Evolutionary conservation across 352 stramenopile genomes (phyloP).

Genomic region (Phytophthora sansomeana): DNA sequence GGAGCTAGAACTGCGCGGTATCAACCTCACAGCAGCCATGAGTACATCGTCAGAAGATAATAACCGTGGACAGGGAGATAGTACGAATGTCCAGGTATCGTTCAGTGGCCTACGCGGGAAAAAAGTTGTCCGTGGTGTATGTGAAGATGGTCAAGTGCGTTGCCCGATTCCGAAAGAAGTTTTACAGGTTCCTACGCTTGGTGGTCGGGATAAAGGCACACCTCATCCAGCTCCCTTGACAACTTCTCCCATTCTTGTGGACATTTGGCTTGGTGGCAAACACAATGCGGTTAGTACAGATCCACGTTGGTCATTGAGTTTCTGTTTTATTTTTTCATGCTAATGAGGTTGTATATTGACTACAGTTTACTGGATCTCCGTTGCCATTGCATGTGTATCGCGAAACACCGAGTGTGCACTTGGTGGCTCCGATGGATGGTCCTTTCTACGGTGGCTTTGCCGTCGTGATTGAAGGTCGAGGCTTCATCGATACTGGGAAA

Average conservation of each 20-base stretch:
- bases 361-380: slow-evolving; percentile 65
- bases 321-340: not conserved
- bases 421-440: slow-evolving; percentile 71
- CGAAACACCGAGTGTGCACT: slow-evolving; percentile 43
- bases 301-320: not conserved
- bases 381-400: slow-evolving; percentile 64
- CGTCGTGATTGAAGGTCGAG: slow-evolving; percentile 64
- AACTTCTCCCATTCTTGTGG: slow-evolving; percentile 51
- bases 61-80: slow-evolving; percentile 12
- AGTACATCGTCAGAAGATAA: slow-evolving; percentile 13
- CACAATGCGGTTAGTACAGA: slow-evolving; percentile 51
- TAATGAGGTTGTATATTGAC: not conserved
- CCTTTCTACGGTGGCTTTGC: slow-evolving; percentile 77
- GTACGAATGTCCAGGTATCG: slow-evolving; percentile 46
- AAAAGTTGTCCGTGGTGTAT: slow-evolving; percentile 36
- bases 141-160: slow-evolving; percentile 47
- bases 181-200: not conserved
- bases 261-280: slow-evolving; percentile 68
- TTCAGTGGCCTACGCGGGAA: slow-evolving; percentile 41
- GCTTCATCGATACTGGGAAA: slow-evolving; percentile 69
- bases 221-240: not conserved
- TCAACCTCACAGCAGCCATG: slow-evolving; percentile 60
- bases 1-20: slow-evolving; percentile 51
- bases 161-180: slow-evolving; percentile 50
- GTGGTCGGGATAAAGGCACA: slow-evolving; percentile 12